phyloP scores from a whole-genome alignment of 2,329 filamentous ascomycete genomes.

The Phialemonium atrogriseum region DNA sequence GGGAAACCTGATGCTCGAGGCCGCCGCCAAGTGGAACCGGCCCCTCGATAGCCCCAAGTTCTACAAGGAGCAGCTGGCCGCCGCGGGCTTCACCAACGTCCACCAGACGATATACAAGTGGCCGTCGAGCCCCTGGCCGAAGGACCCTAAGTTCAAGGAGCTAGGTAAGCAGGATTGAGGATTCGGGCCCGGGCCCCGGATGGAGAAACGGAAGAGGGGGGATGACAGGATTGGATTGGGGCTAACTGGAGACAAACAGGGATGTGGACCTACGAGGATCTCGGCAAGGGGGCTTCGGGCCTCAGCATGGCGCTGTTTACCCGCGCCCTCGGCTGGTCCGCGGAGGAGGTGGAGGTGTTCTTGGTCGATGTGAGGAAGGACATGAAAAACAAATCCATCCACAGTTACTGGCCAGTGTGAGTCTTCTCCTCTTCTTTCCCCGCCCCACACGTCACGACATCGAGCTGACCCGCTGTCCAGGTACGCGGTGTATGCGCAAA shows the following conservation, averaged over 20 bases:
- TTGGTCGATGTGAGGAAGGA: slow-evolving; percentile 5
- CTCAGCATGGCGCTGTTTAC: slow-evolving; percentile 17
- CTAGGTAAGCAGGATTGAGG: too few species aligned
- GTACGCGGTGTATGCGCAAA: too few species aligned
- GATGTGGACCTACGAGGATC: slow-evolving; percentile 11
- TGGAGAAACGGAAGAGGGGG: too few species aligned
- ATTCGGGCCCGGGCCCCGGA: too few species aligned
- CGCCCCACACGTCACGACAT: too few species aligned
- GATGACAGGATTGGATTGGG: too few species aligned
- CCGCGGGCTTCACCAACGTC: slow-evolving; percentile 12
- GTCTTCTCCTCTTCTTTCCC: too few species aligned
- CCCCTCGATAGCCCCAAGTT: background rate
- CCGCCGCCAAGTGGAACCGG: background rate
- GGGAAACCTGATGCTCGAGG: background rate
- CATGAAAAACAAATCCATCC: background rate
- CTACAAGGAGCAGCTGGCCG: slow-evolving; percentile 9
- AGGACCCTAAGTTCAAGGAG: slow-evolving; percentile 13
- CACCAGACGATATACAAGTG: slow-evolving; percentile 11
- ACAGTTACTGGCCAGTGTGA: slow-evolving; percentile 2
- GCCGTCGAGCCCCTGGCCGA: slow-evolving; percentile 17
- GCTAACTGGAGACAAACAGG: too few species aligned
- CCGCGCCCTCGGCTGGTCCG: slow-evolving; percentile 15
- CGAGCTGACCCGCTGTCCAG: too few species aligned
- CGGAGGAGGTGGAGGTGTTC: slow-evolving; percentile 15
- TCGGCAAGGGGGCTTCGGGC: slow-evolving; percentile 12